Evolutionary conservation across 169 alveolate genomes (phyloP).

Genomic region (Plasmodium fragile): DNA sequence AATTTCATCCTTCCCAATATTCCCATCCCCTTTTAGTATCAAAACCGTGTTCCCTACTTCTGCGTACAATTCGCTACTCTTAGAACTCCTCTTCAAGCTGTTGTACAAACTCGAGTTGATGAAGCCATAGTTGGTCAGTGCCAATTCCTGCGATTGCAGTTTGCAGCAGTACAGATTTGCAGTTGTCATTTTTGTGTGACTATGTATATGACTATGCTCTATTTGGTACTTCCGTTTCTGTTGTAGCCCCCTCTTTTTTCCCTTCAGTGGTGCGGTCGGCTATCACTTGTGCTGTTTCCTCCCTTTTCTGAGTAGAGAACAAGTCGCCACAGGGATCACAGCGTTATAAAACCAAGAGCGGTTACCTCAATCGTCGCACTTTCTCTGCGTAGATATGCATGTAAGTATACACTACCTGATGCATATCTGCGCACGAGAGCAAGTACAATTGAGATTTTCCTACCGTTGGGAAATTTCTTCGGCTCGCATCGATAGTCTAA

Average conservation of each 20-base stretch:
- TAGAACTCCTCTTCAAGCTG: conserved; percentile 48
- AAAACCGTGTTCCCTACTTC: conserved; percentile 71
- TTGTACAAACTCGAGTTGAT: conserved; percentile 63
- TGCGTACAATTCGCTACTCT: conserved; percentile 49
- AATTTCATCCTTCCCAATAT: conserved; percentile 78
- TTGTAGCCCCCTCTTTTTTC: not conserved
- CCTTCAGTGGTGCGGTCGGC: not conserved
- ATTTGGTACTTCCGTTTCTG: not conserved
- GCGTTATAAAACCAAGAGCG: no score
- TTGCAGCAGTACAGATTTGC: conserved; percentile 70
- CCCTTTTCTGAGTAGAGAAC: not conserved
- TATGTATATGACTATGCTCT: not conserved
- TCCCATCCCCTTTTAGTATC: conserved; percentile 75
- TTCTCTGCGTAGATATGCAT: not conserved
- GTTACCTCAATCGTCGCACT: not conserved
- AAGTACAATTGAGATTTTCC: not conserved
- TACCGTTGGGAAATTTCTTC: not conserved
- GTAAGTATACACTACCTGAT: not conserved
- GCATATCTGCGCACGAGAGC: not conserved
- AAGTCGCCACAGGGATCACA: not conserved
- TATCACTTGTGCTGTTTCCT: not conserved
- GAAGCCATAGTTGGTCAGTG: conserved; percentile 78
- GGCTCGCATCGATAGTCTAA: not conserved
- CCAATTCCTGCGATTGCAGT: conserved; percentile 80
- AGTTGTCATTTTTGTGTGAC: not conserved